Evolutionary conservation across 2,329 filamentous ascomycete species (phyloP).

Genomic region (Magnaporthales sp.): DNA sequence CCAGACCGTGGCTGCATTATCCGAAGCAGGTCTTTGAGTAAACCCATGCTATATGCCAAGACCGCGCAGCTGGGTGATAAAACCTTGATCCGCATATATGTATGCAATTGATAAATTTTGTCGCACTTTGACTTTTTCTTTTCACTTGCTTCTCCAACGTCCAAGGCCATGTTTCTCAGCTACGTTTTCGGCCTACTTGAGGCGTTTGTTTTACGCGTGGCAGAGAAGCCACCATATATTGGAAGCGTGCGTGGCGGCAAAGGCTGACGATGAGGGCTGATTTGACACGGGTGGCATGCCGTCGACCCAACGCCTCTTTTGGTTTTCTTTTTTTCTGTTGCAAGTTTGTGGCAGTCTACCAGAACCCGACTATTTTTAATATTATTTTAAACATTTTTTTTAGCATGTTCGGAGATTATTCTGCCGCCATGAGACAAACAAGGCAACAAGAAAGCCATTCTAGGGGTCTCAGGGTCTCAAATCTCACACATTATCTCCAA

Average conservation of each 20-base stretch:
- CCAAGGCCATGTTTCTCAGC: not conserved
- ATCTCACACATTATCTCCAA: not conserved
- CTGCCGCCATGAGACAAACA: not conserved
- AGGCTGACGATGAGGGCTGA: not conserved
- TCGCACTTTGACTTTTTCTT: not conserved
- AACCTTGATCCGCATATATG: not conserved
- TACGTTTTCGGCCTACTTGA: not conserved
- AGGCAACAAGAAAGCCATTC: not conserved
- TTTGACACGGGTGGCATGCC: no score
- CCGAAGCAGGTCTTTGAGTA: not conserved
- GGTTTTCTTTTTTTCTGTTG: not conserved
- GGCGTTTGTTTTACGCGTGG: not conserved
- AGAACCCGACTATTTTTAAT: no score
- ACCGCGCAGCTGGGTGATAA: not conserved
- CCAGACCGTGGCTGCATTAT: not conserved
- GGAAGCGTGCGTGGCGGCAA: not conserved
- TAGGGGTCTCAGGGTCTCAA: not conserved
- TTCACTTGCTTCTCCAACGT: not conserved
- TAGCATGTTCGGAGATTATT: not conserved
- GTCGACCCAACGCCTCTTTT: not conserved
- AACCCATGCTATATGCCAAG: not conserved
- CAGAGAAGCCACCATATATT: not conserved
- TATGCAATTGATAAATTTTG: not conserved
- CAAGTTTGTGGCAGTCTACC: no score
- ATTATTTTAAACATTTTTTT: no score